Percentiles rank a stretch among this genome's conserved stretches.
phyloP scores from a whole-genome alignment of 345 rosid genomes.

The Schrenkiella parvula region DNA sequence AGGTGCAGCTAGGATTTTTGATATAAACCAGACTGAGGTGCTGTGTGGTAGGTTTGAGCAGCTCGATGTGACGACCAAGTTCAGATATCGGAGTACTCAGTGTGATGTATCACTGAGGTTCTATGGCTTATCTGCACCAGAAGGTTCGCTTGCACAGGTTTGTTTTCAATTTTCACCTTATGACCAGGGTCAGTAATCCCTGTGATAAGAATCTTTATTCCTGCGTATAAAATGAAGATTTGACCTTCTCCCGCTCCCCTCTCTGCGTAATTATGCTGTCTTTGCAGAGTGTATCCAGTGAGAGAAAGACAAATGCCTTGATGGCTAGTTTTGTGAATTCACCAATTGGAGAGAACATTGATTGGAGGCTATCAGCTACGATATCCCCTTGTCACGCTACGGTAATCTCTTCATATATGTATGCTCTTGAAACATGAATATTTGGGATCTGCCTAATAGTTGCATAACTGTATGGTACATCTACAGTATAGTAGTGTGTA shows the following conservation, averaged over 20 bases:
- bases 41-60: constrained; percentile 94
- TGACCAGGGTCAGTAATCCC: neutral
- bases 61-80: constrained; percentile 74
- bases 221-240: constrained; percentile 17
- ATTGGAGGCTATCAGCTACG: constrained; percentile 91
- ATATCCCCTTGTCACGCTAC: constrained; percentile 97
- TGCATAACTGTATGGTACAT: neutral
- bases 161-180: constrained; percentile 31
- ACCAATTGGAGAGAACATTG: constrained; percentile 89
- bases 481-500: constrained; percentile 5
- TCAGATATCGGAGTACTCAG: constrained; percentile 67
- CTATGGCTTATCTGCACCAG: constrained; percentile 95
- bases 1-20: constrained; percentile 85
- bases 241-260: constrained; percentile 15
- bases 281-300: constrained; percentile 88
- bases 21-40: constrained; percentile 63
- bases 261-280: constrained; percentile 23
- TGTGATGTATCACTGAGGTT: constrained; percentile 74
- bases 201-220: neutral
- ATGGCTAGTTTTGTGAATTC: constrained; percentile 78
- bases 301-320: constrained; percentile 87
- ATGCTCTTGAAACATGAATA: constrained; percentile 3
- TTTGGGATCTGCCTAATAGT: constrained; percentile 7
- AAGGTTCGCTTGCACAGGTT: constrained; percentile 98
- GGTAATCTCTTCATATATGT: constrained; percentile 49